Evolutionary conservation across 2,329 filamentous ascomycete genomes (phyloP), one percentile per base, ranked within the genome.

Genomic region (Lecanicillium sp.): DNA sequence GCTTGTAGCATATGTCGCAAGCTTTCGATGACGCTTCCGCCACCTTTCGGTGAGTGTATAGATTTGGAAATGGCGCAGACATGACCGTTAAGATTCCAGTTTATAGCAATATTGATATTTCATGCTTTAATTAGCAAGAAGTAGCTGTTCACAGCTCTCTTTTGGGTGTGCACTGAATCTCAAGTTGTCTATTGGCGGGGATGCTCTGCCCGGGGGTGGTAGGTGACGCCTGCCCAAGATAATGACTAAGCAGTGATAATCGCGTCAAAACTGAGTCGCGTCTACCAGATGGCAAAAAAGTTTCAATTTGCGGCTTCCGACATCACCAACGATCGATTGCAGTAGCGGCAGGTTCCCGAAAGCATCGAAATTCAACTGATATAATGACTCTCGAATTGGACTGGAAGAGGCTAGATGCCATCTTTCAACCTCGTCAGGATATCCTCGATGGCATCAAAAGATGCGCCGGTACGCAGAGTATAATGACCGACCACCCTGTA

Each of bases 1-100:
- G 84, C 62, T 92, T 94, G 69, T 83, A 94, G 71, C 92, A 97
- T 46, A 97, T 79, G 61, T 87, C 84, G 62, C 92, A 98, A 36
- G 86, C 72, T 62, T 86, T 94, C 11, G 86, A 75, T 2, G 83
- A 75, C n/a, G 79, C 75, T 20, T 94, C 87, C 11, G 88, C 88
- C 27, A 97, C 90, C 49, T 80, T 86, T 36, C 90, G 84, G 47
- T 89, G 84, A 46, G 86, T 79, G 65, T 90, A 97, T 20, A 84
- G 62, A 55, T 97, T 97, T 30, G 77, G 76, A 42, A 90, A 77
- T 3, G 53, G 49, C 2, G 50, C 48, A 2, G 72, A 65, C 66
- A 73, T 74, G 40, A 17, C 44, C 42, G 12, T 18, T 4, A 13
- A 29, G 17, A 14, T 4, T 4, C 19, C 4, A 12, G n/a, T n/a